Conservation (phyloP, 1,284 basidiomycete genomes). For the Cryptococcus hybrid region DNA sequence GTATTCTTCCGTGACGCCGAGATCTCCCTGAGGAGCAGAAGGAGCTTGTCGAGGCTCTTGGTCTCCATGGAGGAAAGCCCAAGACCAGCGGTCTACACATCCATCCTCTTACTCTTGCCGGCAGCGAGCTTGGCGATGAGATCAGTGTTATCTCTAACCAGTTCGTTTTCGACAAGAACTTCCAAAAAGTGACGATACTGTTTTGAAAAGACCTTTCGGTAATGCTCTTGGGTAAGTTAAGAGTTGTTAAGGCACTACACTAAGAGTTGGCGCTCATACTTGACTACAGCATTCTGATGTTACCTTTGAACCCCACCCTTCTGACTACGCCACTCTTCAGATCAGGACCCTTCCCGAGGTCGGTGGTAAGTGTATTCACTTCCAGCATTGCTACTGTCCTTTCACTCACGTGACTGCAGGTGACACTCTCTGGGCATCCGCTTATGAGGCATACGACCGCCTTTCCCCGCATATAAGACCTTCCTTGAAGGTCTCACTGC, state of each 20-base stretch:
- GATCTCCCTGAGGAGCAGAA: constrained; percentile 55
- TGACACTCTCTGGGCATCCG: constrained; percentile 54
- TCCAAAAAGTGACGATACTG: constrained; percentile 14
- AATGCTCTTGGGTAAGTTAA: constrained; percentile 20
- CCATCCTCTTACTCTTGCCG: constrained; percentile 62
- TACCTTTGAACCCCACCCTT: constrained; percentile 65
- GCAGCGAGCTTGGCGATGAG: constrained; percentile 34
- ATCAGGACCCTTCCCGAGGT: constrained; percentile 5
- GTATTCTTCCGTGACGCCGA: constrained; percentile 63
- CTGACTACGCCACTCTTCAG: constrained; percentile 54
- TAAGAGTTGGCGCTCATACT: neutral
- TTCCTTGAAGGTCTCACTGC: constrained; percentile 53
- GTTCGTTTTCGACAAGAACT: constrained; percentile 27
- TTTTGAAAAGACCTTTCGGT: constrained; percentile 16
- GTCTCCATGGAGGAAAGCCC: constrained; percentile 61
- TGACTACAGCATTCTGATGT: constrained; percentile 56
- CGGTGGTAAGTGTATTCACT: neutral
- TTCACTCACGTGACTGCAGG: constrained; percentile 18
- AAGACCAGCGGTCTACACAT: constrained; percentile 59
- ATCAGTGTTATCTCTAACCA: constrained; percentile 31
- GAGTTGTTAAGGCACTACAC: neutral
- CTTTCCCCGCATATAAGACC: constrained; percentile 51
- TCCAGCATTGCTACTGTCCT: no score
- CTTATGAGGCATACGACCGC: constrained; percentile 59
- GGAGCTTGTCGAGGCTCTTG: constrained; percentile 55